Percentiles rank a stretch among this genome's conserved stretches.
These are phyloP conservation scores for Penicillium paneum DNA, from an alignment of 2,329 filamentous ascomycete genomes.

Conservation along the genomic window DNA sequence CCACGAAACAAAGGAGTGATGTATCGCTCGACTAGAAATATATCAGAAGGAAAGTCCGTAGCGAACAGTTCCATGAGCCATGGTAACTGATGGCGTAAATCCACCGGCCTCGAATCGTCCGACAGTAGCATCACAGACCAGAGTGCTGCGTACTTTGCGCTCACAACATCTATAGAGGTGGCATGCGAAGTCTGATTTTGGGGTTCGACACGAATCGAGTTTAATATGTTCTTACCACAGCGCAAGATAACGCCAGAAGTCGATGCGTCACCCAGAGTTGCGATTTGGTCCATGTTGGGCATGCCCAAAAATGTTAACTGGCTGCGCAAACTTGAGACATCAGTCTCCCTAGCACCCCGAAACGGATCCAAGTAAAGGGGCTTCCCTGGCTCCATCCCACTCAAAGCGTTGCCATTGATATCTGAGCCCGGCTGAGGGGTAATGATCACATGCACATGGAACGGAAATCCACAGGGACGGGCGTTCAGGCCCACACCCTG, in stretches of 20 bases:
- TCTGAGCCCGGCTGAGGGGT: conserved; percentile 58
- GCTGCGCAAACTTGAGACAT: conserved; percentile 55
- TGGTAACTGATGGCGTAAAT: conserved; percentile 61
- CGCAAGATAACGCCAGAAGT: conserved; percentile 68
- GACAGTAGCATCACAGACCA: conserved; percentile 65
- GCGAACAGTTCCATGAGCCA: conserved; percentile 64
- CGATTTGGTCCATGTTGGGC: conserved; percentile 37
- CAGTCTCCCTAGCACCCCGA: conserved; percentile 64
- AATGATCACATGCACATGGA: conserved; percentile 80
- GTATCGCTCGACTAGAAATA: conserved; percentile 66
- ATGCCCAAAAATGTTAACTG: conserved; percentile 57
- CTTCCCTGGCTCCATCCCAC: conserved; percentile 31
- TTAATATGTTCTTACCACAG: conserved; percentile 76
- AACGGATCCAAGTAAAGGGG: conserved; percentile 85
- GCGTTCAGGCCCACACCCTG: conserved; percentile 71
- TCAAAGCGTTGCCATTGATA: conserved; percentile 52
- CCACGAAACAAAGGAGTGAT: conserved; percentile 60
- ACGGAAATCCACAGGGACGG: conserved; percentile 75
- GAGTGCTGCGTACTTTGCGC: conserved; percentile 67
- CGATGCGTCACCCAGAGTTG: conserved; percentile 62
- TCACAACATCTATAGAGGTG: conserved; percentile 53
- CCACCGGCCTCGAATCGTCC: conserved; percentile 41
- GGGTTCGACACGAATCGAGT: conserved; percentile 59
- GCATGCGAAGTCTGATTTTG: conserved; percentile 29
- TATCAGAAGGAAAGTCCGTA: conserved; percentile 66